Evolutionary conservation across 2,329 filamentous ascomycete species (phyloP).

Genomic region (Davidsoniella eucalypti): DNA sequence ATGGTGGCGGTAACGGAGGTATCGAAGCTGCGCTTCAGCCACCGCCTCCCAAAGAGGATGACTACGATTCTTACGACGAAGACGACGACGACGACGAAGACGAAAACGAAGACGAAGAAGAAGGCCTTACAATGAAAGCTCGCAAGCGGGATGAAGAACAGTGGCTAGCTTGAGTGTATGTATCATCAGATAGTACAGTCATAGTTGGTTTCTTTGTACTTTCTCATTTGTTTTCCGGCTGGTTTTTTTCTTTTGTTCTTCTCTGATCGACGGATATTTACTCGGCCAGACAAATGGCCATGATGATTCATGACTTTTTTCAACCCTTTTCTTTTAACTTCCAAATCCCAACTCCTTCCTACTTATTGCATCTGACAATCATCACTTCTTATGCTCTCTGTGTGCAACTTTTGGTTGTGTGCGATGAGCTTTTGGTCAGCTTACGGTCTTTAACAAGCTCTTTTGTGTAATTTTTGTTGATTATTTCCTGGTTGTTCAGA

Average conservation of each 20-base stretch:
- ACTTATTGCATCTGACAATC: no score
- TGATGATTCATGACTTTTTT: no score
- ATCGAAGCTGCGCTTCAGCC: slow-evolving; percentile 22
- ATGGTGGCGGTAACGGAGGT: slow-evolving; percentile 19
- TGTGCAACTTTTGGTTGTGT: no score
- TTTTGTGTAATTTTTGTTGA: no score
- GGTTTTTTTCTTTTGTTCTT: neutral
- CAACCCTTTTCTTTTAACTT: neutral
- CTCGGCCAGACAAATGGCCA: no score
- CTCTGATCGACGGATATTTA: neutral
- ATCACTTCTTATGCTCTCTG: no score
- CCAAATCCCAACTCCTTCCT: no score
- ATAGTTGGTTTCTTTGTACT: neutral
- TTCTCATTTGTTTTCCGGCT: slow-evolving; percentile 1
- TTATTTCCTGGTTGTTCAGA: no score
- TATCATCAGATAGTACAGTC: neutral
- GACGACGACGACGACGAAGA: slow-evolving; percentile 34
- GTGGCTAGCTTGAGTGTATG: slow-evolving; percentile 33
- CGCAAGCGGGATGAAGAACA: slow-evolving; percentile 41
- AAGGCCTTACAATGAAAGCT: slow-evolving; percentile 40
- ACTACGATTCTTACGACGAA: slow-evolving; percentile 29
- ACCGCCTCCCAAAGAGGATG: slow-evolving; percentile 19
- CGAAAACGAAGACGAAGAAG: slow-evolving; percentile 24
- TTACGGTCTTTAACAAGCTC: no score
- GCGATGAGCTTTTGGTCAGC: no score